A percentile compares a stretch with the other conserved stretches of the same genome.
phyloP scores from a whole-genome alignment of 805 yeast species.

The Yarrowia sp. region DNA sequence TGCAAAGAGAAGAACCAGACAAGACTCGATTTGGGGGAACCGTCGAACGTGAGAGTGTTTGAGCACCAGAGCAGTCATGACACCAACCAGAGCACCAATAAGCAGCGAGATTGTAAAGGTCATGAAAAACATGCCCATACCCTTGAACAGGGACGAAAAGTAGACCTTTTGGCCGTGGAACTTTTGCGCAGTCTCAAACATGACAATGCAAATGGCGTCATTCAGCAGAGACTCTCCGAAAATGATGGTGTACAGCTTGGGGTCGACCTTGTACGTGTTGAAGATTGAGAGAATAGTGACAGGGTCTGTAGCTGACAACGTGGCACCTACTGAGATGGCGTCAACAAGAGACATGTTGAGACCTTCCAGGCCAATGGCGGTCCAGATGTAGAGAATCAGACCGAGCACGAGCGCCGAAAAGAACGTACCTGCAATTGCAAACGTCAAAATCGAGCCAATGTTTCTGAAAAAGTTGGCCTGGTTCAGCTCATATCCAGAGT shows the following conservation, averaged over 20 bases:
- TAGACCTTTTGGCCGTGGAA: conserved; percentile 83
- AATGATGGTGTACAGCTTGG: conserved; percentile 92
- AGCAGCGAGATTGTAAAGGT: conserved; percentile 87
- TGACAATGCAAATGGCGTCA: conserved; percentile 97
- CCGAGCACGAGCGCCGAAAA: conserved; percentile 89
- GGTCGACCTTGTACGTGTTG: conserved; percentile 97
- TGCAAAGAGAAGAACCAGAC: conserved; percentile 83
- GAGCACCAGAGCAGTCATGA: conserved; percentile 80
- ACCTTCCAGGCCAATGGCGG: conserved; percentile 86
- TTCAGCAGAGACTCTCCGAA: conserved; percentile 94
- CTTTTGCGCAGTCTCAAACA: conserved; percentile 98
- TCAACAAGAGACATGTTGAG: conserved; percentile 90
- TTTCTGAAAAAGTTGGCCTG: conserved; percentile 94
- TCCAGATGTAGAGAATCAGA: conserved; percentile 82
- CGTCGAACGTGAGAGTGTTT: conserved; percentile 92
- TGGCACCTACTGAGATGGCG: conserved; percentile 96
- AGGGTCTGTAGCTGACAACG: conserved; percentile 97
- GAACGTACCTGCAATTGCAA: conserved; percentile 97
- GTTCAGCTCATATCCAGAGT: conserved; percentile 94
- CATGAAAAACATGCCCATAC: conserved; percentile 88
- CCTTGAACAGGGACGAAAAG: conserved; percentile 65
- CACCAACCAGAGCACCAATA: conserved; percentile 85
- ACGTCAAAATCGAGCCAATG: conserved; percentile 82
- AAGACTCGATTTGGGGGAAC: conserved; percentile 96
- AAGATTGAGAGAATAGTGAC: conserved; percentile 94